A percentile compares a stretch with the other conserved stretches of the same genome.
Conservation (phyloP, 441 rosid species). For the Hura crepitans region DNA sequence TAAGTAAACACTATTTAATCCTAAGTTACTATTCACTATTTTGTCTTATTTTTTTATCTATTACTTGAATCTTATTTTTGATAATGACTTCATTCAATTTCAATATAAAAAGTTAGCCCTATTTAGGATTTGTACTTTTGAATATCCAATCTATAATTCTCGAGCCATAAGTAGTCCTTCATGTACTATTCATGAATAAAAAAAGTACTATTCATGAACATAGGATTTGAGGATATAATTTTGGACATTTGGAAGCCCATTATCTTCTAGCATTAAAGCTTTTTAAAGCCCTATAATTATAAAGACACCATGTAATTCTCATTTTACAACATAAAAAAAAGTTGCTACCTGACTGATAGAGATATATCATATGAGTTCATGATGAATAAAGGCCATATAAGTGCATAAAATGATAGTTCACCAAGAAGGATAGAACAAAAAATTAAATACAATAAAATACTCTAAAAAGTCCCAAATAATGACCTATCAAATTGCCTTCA, state of each 20-base stretch:
- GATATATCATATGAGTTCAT: background rate
- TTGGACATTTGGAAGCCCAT: background rate
- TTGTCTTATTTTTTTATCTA: too few species aligned
- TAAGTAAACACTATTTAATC: too few species aligned
- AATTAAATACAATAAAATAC: conserved; percentile 68
- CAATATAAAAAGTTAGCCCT: too few species aligned
- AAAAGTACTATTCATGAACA: too few species aligned
- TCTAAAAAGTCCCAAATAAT: conserved; percentile 96
- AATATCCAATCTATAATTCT: too few species aligned
- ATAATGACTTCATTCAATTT: too few species aligned
- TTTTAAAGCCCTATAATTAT: background rate
- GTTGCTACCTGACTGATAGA: background rate
- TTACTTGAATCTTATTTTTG: too few species aligned
- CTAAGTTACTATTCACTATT: too few species aligned
- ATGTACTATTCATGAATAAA: too few species aligned
- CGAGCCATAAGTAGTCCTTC: too few species aligned
- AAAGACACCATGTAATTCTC: background rate
- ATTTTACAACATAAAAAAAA: background rate
- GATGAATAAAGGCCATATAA: background rate
- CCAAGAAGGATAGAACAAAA: background rate
- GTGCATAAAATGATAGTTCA: background rate
- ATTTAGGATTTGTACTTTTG: too few species aligned
- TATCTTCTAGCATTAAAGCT: background rate
- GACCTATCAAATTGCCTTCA: conserved; percentile 95
- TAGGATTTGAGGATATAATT: too few species aligned